phyloP scores from a whole-genome alignment of 73 alveolate genomes.

The Effrenium voratum region DNA sequence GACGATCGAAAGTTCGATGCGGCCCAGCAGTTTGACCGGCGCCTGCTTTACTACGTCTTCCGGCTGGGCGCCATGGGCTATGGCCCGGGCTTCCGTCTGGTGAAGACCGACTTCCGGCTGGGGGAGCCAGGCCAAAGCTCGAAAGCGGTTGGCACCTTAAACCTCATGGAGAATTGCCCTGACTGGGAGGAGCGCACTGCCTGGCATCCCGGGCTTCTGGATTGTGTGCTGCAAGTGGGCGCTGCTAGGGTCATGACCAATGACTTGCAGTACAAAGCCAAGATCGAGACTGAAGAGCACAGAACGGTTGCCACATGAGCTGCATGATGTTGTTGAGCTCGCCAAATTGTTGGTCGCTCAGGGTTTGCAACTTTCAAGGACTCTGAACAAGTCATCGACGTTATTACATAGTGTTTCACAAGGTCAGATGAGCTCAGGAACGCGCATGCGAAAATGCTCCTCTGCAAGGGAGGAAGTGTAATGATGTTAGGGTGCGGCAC shows the following conservation, averaged over 20 bases:
- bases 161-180: slow-evolving; percentile 63
- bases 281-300: neutral
- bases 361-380: neutral
- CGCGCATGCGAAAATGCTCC: too few relatives aligned
- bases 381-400: too few relatives aligned
- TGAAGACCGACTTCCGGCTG: slow-evolving; percentile 21
- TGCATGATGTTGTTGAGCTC: neutral
- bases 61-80: slow-evolving; percentile 91
- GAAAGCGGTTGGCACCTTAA: slow-evolving; percentile 40
- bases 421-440: too few relatives aligned
- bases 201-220: slow-evolving; percentile 55
- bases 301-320: neutral
- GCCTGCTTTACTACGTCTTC: slow-evolving; percentile 61
- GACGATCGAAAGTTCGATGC: slow-evolving; percentile 49
- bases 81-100: slow-evolving; percentile 78
- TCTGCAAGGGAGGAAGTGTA: too few relatives aligned
- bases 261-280: neutral
- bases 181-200: slow-evolving; percentile 44
- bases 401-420: too few relatives aligned
- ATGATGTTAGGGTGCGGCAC: too few relatives aligned
- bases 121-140: neutral
- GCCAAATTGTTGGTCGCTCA: neutral
- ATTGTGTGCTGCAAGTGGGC: slow-evolving; percentile 29
- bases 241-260: slow-evolving; percentile 5
- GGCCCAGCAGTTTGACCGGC: slow-evolving; percentile 63